phyloP scores from a whole-genome alignment of 805 yeast genomes.

The Zygosaccharomyces bailii region DNA sequence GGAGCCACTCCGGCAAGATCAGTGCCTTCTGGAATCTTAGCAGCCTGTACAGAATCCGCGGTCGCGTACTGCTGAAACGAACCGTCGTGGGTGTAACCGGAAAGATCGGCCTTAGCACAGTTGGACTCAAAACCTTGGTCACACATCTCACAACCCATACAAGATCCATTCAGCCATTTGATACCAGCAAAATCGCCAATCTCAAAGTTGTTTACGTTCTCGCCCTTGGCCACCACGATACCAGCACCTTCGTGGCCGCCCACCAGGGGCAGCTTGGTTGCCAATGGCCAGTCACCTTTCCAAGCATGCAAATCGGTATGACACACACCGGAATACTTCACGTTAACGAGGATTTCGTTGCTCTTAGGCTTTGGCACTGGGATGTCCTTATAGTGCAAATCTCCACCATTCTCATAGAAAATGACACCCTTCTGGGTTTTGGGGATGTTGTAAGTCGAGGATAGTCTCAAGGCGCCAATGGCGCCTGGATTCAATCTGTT shows the following conservation, averaged over 20 bases:
- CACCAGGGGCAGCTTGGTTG: constrained; percentile 54
- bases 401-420: constrained; percentile 50
- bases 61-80: constrained; percentile 87
- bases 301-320: constrained; percentile 66
- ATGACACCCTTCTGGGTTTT: constrained; percentile 50
- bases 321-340: constrained; percentile 63
- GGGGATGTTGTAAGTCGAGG: constrained; percentile 38
- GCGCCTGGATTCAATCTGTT: constrained; percentile 32
- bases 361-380: constrained; percentile 57
- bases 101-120: constrained; percentile 48
- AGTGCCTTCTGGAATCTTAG: constrained; percentile 66
- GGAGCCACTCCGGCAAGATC: constrained; percentile 72
- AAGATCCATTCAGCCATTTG: constrained; percentile 63
- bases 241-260: constrained; percentile 74
- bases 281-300: constrained; percentile 66
- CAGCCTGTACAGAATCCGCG: constrained; percentile 83
- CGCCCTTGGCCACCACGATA: constrained; percentile 56
- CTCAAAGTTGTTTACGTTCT: constrained; percentile 52
- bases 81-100: constrained; percentile 60
- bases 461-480: constrained; percentile 20
- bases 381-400: constrained; percentile 48
- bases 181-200: constrained; percentile 61
- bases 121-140: constrained; percentile 50
- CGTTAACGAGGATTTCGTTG: constrained; percentile 53
- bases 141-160: constrained; percentile 58